Percentiles rank a stretch among this genome's conserved stretches.
phyloP scores from a whole-genome alignment of 495 filamentous ascomycete species.

The Echria macrotheca region DNA sequence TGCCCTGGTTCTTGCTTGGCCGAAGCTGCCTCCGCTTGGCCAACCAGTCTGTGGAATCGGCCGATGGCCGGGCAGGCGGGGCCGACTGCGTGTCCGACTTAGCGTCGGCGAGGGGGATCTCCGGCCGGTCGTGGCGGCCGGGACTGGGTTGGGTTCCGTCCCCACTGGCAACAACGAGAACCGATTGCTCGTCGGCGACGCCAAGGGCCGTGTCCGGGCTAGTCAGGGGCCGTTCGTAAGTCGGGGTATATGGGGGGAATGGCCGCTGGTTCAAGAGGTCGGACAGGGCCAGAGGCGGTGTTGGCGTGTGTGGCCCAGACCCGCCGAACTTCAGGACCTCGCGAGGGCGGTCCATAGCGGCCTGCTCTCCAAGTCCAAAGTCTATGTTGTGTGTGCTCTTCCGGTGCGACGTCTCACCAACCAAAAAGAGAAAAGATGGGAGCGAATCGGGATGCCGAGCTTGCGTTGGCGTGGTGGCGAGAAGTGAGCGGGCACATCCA shows the following conservation, averaged over 20 bases:
- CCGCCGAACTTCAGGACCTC: slow-evolving; percentile 10
- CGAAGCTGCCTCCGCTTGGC: slow-evolving; percentile 22
- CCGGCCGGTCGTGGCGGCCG: not conserved
- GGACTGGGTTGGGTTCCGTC: not conserved
- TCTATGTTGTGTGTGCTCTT: slow-evolving; percentile 4
- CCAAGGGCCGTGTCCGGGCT: slow-evolving; percentile 6
- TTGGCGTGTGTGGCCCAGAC: slow-evolving; percentile 13
- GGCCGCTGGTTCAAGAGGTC: slow-evolving; percentile 20
- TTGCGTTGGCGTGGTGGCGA: too few species aligned
- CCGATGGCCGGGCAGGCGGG: not conserved
- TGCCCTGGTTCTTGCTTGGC: slow-evolving; percentile 23
- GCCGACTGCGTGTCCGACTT: not conserved
- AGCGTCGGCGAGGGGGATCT: not conserved
- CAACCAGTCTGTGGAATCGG: slow-evolving; percentile 19
- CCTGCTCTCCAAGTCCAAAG: not conserved
- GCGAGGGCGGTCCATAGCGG: slow-evolving; percentile 21
- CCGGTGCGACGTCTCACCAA: not conserved
- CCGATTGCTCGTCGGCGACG: slow-evolving; percentile 6
- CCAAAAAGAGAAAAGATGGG: too few species aligned
- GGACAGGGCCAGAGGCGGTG: slow-evolving; percentile 22
- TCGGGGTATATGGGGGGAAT: slow-evolving; percentile 13
- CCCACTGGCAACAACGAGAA: slow-evolving; percentile 3
- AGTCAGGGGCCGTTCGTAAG: slow-evolving; percentile 13
- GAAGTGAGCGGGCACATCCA: too few species aligned
- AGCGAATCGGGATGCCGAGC: too few species aligned